A percentile compares a stretch with the other conserved stretches of the same genome.
phyloP scores from a whole-genome alignment of 768 basidiomycete species.

The Phanerochaete sordida region DNA sequence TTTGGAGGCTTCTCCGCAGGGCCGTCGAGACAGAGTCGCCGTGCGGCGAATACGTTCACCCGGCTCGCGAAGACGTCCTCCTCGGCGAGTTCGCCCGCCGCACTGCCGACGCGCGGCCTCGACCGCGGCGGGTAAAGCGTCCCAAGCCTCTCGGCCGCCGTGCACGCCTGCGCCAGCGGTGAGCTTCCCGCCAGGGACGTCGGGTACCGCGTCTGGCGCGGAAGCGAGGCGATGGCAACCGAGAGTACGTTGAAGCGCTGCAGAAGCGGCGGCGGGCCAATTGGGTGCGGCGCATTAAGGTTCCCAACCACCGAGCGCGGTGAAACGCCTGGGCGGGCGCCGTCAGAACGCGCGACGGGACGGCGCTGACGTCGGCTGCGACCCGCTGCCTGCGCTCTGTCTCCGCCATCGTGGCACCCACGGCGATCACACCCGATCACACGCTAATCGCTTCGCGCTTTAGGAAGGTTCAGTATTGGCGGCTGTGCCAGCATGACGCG shows the following conservation, averaged over 20 bases:
- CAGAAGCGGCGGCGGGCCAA: neutral
- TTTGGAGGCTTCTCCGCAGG: too few relatives aligned
- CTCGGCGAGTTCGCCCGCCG: too few relatives aligned
- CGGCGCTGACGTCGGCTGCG: neutral
- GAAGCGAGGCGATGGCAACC: neutral
- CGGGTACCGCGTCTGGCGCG: neutral
- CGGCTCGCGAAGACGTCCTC: too few relatives aligned
- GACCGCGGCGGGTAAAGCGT: too few relatives aligned
- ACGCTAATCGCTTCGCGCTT: neutral
- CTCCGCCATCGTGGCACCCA: neutral
- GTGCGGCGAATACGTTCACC: too few relatives aligned
- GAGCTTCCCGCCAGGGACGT: neutral
- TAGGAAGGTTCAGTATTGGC: neutral
- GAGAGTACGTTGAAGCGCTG: neutral
- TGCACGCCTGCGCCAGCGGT: neutral
- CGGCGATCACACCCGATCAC: neutral
- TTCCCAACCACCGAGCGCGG: neutral
- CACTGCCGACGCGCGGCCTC: too few relatives aligned
- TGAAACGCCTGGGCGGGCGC: neutral
- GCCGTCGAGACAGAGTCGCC: too few relatives aligned
- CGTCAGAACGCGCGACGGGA: neutral
- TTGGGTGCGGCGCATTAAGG: neutral
- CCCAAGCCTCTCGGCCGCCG: neutral
- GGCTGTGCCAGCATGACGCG: neutral
- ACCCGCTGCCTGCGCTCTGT: neutral